Base-by-base conservation (phyloP, 305 asterid species). In the Lippia alba region DNA sequence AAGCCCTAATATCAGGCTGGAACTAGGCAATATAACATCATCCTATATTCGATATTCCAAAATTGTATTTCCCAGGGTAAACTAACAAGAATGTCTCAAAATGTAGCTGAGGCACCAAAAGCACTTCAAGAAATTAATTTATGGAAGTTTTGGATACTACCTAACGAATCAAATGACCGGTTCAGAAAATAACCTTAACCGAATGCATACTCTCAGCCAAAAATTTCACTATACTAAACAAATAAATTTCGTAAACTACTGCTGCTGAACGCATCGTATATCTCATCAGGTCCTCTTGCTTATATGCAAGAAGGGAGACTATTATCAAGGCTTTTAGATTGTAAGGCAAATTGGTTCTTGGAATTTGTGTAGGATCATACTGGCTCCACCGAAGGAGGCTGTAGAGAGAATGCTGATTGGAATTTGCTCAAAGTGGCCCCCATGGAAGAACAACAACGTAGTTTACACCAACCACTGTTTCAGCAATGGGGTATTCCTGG, bases 211-310 rank as follows among this genome's bases (percentile, higher is more conserved):
- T 45, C 57, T 45, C 40, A 59, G 71, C 46, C 64, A 62, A 72
- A 79, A 69, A 45, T 36, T 12, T 66, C 64, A 34, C 74, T 76
- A 68, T 8, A 67, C 74, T 64, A 56, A 66, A 81, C 40, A 71
- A 72, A 73, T 36, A 54, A 66, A 54, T 34, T 33, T 39, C 15
- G 59, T 60, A 70, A 49, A 56, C 81, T 64, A 67, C 15, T 60
- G 65, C 73, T 67, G 48, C 20, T 74, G 32, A 46, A 76, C 60
- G 36, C 3, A 70, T 34, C 48, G 48, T 41, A 70, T 20, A 68
- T 49, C 71, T 74, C 78, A 51, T 67, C 72, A 69, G 32, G 58
- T 41, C 71, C 55, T 60, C 74, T 48, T 33, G 73, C 71, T 67
- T 59, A 41, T 53, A 63, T 17, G 72, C 63, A 76, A 75, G 72